phyloP scores from a whole-genome alignment of 1,284 basidiomycete genomes.

The Rhodotorula sp. region DNA sequence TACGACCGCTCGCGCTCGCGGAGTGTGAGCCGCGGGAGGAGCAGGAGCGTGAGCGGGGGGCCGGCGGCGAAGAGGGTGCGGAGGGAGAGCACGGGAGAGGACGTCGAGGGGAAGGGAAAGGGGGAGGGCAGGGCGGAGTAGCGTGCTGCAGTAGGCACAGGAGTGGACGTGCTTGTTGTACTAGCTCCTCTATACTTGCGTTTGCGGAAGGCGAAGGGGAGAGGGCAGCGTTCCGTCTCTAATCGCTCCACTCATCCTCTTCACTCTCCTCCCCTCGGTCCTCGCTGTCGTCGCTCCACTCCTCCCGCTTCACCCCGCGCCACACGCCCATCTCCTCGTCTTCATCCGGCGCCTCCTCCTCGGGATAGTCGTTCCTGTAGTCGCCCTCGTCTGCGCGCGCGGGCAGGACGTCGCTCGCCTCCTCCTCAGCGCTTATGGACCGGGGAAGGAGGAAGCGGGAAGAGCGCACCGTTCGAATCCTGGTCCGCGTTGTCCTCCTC shows the following conservation, averaged over 20 bases:
- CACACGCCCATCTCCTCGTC: too few relatives aligned
- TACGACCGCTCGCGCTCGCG: not conserved
- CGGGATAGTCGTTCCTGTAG: constrained; percentile 46
- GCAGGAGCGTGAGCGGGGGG: not conserved
- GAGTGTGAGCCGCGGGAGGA: not conserved
- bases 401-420: too few relatives aligned
- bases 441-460: too few relatives aligned
- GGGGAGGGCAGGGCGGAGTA: constrained; percentile 14
- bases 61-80: not conserved
- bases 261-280: not conserved
- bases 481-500: constrained; percentile 44
- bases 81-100: not conserved
- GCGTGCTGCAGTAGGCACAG: not conserved
- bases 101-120: constrained; percentile 9
- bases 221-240: too few relatives aligned
- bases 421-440: too few relatives aligned
- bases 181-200: too few relatives aligned
- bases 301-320: not conserved
- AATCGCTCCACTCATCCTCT: not conserved
- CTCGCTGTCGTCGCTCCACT: not conserved
- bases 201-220: too few relatives aligned
- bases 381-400: constrained; percentile 42
- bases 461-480: constrained; percentile 41
- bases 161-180: too few relatives aligned
- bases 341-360: constrained; percentile 30